These are phyloP conservation scores for Papiliotrema nemorosa DNA, from an alignment of 1,284 basidiomycete species.

Conservation along the genomic window DNA sequence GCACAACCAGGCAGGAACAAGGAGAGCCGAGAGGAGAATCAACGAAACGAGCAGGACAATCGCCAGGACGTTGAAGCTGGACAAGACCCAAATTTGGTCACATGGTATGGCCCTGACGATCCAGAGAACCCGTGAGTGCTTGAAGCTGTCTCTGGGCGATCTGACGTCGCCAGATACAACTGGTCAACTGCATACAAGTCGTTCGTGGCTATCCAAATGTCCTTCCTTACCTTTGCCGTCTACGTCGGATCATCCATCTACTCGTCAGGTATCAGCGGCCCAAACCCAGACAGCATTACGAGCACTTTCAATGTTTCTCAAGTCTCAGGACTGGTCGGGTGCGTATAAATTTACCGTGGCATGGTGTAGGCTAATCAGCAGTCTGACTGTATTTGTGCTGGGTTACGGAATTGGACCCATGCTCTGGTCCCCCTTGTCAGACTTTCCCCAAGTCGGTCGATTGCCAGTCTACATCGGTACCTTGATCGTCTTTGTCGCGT, in stretches of 20 bases:
- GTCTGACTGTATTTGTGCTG: constrained; percentile 25
- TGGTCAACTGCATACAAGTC: constrained; percentile 22
- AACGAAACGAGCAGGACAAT: no score
- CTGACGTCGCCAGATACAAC: background rate
- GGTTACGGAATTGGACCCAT: constrained; percentile 32
- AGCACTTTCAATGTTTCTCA: constrained; percentile 20
- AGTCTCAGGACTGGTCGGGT: constrained; percentile 5
- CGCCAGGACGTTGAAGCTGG: no score
- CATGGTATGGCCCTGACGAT: constrained; percentile 5
- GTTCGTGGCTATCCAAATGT: constrained; percentile 15
- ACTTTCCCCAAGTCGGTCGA: constrained; percentile 22
- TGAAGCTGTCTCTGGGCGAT: no score
- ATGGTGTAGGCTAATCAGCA: no score
- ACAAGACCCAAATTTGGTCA: constrained; percentile 4
- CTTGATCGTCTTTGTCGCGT: constrained; percentile 18
- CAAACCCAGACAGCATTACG: constrained; percentile 12
- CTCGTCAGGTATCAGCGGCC: constrained; percentile 53
- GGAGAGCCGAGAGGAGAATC: no score
- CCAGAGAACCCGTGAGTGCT: constrained; percentile 6
- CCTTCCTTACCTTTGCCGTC: constrained; percentile 51
- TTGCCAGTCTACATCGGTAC: constrained; percentile 18
- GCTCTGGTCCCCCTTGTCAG: constrained; percentile 23
- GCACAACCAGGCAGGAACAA: no score
- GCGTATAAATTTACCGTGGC: no score
- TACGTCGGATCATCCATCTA: constrained; percentile 60